phyloP scores from a whole-genome alignment of 2,329 filamentous ascomycete species.

The Apiospora kogelbergensis region DNA sequence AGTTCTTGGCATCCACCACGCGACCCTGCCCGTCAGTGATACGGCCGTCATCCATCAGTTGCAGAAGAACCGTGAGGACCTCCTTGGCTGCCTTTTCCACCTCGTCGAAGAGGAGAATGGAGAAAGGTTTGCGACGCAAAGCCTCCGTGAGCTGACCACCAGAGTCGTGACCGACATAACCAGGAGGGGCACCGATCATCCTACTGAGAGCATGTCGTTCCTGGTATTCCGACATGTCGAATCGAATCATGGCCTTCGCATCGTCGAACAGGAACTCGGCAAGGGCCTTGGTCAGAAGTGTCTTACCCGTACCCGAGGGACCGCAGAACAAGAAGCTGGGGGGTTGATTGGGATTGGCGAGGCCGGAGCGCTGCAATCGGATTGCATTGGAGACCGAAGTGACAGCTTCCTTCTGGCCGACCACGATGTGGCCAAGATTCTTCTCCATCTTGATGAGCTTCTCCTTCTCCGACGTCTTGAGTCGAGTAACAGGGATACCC shows the following conservation, averaged over 20 bases:
- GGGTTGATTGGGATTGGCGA: slow-evolving; percentile 93
- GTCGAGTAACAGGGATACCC: slow-evolving; percentile 92
- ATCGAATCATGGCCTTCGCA: slow-evolving; percentile 94
- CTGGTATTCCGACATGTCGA: slow-evolving; percentile 99
- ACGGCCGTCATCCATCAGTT: slow-evolving; percentile 98
- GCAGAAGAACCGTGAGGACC: slow-evolving; percentile 92
- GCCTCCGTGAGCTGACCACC: slow-evolving; percentile 95
- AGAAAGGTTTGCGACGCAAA: slow-evolving; percentile 92
- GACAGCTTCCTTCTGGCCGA: slow-evolving; percentile 94
- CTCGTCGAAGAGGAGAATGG: slow-evolving; percentile 95
- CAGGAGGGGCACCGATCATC: slow-evolving; percentile 97
- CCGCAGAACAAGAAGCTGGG: slow-evolving; percentile 99
- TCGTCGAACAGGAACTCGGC: slow-evolving; percentile 99
- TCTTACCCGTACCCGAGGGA: slow-evolving; percentile 97
- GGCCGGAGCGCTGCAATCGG: slow-evolving; percentile 88
- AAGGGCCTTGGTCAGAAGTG: slow-evolving; percentile 91
- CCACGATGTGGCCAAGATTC: slow-evolving; percentile 77
- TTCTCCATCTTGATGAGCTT: slow-evolving; percentile 98
- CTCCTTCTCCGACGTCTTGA: slow-evolving; percentile 95
- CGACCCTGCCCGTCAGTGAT: slow-evolving; percentile 98
- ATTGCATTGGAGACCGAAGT: slow-evolving; percentile 93
- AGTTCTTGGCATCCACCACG: slow-evolving; percentile 93
- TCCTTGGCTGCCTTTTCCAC: slow-evolving; percentile 99
- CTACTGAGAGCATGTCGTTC: slow-evolving; percentile 92
- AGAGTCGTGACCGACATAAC: slow-evolving; percentile 94